Conservation (phyloP, 1,284 basidiomycete species). For the Fistulinella cinereoalba region DNA sequence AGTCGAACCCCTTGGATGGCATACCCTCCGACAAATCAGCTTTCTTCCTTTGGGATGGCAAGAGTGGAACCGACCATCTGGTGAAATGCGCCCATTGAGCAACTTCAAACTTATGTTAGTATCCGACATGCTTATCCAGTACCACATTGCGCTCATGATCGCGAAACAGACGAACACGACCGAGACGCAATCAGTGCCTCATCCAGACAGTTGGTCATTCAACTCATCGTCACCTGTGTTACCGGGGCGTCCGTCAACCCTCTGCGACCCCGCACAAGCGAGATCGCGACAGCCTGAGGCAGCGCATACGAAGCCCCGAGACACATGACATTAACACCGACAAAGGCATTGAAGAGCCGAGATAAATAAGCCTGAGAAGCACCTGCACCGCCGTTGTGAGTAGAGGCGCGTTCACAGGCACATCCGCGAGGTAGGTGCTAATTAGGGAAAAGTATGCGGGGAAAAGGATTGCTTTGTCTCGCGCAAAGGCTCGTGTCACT, state of each 20-base stretch:
- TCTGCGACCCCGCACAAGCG: slow-evolving; percentile 38
- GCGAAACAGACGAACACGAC: slow-evolving; percentile 62
- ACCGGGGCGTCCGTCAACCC: slow-evolving; percentile 46
- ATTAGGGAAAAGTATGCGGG: slow-evolving; percentile 49
- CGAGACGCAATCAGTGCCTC: slow-evolving; percentile 48
- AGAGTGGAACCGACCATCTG: slow-evolving; percentile 37
- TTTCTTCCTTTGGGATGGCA: slow-evolving; percentile 28
- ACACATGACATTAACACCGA: slow-evolving; percentile 55
- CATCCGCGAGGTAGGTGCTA: slow-evolving; percentile 38
- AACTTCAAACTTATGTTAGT: neutral
- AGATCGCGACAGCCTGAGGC: slow-evolving; percentile 50
- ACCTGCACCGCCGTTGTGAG: slow-evolving; percentile 54
- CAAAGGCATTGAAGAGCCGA: slow-evolving; percentile 61
- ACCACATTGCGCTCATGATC: slow-evolving; percentile 54
- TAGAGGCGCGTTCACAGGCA: slow-evolving; percentile 57
- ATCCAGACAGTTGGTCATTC: neutral
- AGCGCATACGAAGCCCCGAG: slow-evolving; percentile 52
- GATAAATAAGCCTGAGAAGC: slow-evolving; percentile 52
- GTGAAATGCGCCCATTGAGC: neutral
- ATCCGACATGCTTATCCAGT: slow-evolving; percentile 46
- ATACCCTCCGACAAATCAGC: neutral
- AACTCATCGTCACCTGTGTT: slow-evolving; percentile 46
- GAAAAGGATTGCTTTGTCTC: slow-evolving; percentile 66
- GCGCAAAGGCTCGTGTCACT: slow-evolving; percentile 68
- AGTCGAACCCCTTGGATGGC: slow-evolving; percentile 8